Base-by-base conservation (phyloP, 148 eudicot species). In the Spergularia bocconei region DNA sequence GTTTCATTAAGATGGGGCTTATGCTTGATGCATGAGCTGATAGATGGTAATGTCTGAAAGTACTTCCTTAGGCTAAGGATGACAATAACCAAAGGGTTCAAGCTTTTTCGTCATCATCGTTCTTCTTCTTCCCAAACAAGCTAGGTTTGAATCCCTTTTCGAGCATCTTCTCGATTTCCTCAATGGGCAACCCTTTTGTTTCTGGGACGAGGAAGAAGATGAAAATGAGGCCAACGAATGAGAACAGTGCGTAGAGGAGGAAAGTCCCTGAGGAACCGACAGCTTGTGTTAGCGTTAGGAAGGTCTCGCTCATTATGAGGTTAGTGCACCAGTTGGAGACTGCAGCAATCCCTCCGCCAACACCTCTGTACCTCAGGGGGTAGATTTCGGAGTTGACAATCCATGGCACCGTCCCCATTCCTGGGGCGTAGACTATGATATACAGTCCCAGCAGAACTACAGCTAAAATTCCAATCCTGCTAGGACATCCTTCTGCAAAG, bases 341-440 rank as follows among this genome's bases (percentile, higher is more conserved):
- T 2, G 93, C 98, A 0, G 92, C 96, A 0, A 86, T 85, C 44
- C 98, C 96, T 38, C 98, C 93, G 9, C 96, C 84, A 0, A 89
- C 55, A 11, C 93, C 96, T 78, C 96, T 73, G 84, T 84, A 91
- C 65, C 77, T 85, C 50, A 90, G 25, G 0, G 98, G 96, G 77
- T 90, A 93, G 59, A 93, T 93, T 79, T 93, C 97, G 0, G 97
- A 91, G 89, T 93, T 93, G 6, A 91, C 87, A 13, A 93, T 86
- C 98, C 98, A 93, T 20, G 98, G 98, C 21, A 74, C 95, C 0
- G 95, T 88, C 57, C 95, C 98, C 94, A 93, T 91, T 2, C 97
- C 98, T 2, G 97, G 95, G 1, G 98, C 86, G 80, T 86, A 91
- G 1, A 84, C 52, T 63, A 93, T 81, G 33, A 93, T 93, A 84